Conservation (phyloP, 805 yeast species). For the Ogataea parapolymorpha region DNA sequence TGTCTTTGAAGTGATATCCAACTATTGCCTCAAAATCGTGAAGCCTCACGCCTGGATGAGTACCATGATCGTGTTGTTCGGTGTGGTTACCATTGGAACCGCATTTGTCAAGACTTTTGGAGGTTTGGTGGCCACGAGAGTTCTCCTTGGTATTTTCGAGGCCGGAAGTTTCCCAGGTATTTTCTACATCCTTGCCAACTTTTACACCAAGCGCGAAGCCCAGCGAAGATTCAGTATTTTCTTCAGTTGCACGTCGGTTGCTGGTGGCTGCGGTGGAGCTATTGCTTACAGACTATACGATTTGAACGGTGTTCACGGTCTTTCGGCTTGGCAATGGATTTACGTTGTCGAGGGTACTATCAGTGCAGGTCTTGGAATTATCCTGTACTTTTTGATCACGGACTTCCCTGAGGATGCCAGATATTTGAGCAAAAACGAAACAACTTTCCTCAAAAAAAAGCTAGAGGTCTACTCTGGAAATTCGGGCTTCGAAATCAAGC, state of each 20-base stretch:
- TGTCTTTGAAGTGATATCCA: constrained; percentile 61
- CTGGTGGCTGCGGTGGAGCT: constrained; percentile 78
- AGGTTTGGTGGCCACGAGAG: constrained; percentile 58
- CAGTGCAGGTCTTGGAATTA: constrained; percentile 33
- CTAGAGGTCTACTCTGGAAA: constrained; percentile 50
- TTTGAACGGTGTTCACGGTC: constrained; percentile 44
- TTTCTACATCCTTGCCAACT: constrained; percentile 64
- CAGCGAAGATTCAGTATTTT: constrained; percentile 68
- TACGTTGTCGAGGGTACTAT: constrained; percentile 39
- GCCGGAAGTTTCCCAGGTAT: constrained; percentile 74
- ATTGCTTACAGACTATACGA: constrained; percentile 63
- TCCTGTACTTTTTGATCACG: constrained; percentile 47
- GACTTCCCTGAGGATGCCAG: constrained; percentile 72
- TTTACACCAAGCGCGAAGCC: constrained; percentile 61
- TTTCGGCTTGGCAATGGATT: constrained; percentile 46
- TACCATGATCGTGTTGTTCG: constrained; percentile 57
- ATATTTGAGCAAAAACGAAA: constrained; percentile 50
- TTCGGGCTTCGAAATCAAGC: constrained; percentile 48
- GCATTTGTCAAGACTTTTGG: constrained; percentile 61
- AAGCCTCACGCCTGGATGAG: constrained; percentile 66
- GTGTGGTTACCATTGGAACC: constrained; percentile 60
- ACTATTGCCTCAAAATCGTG: constrained; percentile 54
- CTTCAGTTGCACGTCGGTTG: constrained; percentile 67
- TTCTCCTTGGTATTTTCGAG: constrained; percentile 65
- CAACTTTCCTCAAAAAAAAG: constrained; percentile 55